Percentiles rank a stretch among this genome's conserved stretches.
phyloP scores from a whole-genome alignment of 257 asterid species.

The Jacaranda mimosifolia region DNA sequence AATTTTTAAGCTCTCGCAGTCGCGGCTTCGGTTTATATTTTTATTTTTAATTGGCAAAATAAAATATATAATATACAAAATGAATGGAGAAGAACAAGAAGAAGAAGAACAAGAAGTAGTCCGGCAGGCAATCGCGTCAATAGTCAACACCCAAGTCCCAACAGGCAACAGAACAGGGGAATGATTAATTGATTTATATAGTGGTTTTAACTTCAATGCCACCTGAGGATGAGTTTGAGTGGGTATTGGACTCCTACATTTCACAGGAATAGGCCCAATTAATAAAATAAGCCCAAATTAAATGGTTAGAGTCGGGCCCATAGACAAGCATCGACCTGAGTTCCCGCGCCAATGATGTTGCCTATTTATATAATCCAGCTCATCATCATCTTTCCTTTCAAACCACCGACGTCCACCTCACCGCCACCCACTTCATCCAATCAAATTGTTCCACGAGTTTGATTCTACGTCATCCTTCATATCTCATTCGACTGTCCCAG shows the following conservation, averaged over 20 bases:
- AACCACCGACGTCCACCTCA: not conserved
- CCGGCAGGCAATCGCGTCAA: constrained; percentile 10
- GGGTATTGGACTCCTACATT: not conserved
- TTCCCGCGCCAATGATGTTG: constrained; percentile 2
- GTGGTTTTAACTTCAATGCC: not conserved
- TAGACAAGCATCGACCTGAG: not conserved
- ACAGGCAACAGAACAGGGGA: not conserved
- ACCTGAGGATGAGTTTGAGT: not conserved
- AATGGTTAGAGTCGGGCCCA: not conserved
- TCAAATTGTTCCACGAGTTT: not conserved
- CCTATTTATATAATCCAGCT: not conserved
- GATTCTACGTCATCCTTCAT: not conserved
- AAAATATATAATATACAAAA: not conserved
- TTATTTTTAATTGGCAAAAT: not conserved
- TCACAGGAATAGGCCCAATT: not conserved
- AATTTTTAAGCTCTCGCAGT: constrained; percentile 21
- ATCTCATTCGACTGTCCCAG: constrained; percentile 15
- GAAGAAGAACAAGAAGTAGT: not conserved
- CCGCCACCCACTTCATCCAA: not conserved
- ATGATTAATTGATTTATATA: not conserved
- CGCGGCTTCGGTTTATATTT: constrained; percentile 15
- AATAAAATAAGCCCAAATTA: not conserved
- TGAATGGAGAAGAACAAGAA: not conserved
- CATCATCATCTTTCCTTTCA: not conserved
- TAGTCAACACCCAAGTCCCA: not conserved